Base-by-base conservation (phyloP, 768 basidiomycete species). In the Russula lepida region DNA sequence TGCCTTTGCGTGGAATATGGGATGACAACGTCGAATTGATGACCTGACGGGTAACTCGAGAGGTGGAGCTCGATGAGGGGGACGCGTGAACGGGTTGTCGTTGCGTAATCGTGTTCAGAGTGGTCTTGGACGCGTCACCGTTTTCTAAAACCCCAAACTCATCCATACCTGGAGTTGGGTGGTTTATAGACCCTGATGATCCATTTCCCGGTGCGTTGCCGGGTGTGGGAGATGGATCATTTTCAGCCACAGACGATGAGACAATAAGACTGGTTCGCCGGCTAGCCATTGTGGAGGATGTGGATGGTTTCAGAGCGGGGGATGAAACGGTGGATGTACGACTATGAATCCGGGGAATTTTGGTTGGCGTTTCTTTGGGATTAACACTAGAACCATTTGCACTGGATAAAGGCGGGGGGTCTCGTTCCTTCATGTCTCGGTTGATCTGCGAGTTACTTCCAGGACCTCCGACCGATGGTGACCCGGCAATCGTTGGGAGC, bases 271-370 rank as follows among this genome's bases (percentile, higher is more conserved):
- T 91, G n/a, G 83, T 74, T 44, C 92, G 79, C 39, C 88, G 83
- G 62, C 77, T 79, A 9, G 79, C 76, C 54, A 81, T 71, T 41
- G 70, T 70, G 8, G 69, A 68, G 2, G 72, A 64, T 19, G 78
- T 75, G 19, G 82, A 78, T n/a, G 77, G 76, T 66, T 84, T 85
- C 57, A 83, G 71, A 46, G 86, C 80, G 15, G 91, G 91, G 7
- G 90, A 90, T 50, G 82, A 80, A 55, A 80, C 81, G 11, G 87
- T 83, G 5, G 91, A 89, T 2, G 86, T 84, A 35, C 87, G 82
- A 69, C 89, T 89, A n/a, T 90, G 88, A 43, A 95, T 93, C 27
- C 92, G 88, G 50, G 92, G 92, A 68, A 94, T 95, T 76, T 92
- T 94, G 21, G 92, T 95, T 3, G 92, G 92, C 0, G 92, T 92